Evolutionary conservation across 2,329 filamentous ascomycete genomes (phyloP).

Genomic region (Macrophomina phaseolina): DNA sequence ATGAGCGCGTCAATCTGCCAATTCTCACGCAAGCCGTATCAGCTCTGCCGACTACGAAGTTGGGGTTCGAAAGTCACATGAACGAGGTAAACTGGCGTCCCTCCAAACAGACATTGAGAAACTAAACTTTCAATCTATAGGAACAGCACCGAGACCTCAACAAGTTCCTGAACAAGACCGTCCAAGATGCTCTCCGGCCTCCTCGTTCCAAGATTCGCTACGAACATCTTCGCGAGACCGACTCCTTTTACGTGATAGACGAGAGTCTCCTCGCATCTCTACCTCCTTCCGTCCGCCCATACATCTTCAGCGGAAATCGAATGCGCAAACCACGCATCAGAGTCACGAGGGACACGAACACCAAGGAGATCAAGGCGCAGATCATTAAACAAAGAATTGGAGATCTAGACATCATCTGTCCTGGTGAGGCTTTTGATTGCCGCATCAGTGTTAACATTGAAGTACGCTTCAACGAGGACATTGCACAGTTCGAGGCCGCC

Average conservation of each 20-base stretch:
- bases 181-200: slow-evolving; percentile 56
- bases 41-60: slow-evolving; percentile 49
- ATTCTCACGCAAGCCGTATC: slow-evolving; percentile 68
- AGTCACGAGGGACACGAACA: slow-evolving; percentile 78
- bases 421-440: slow-evolving; percentile 80
- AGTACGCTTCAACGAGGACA: slow-evolving; percentile 72
- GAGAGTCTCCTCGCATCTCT: slow-evolving; percentile 9
- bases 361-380: slow-evolving; percentile 71
- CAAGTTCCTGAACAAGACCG: slow-evolving; percentile 76
- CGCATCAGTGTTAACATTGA: slow-evolving; percentile 94
- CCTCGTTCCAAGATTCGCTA: slow-evolving; percentile 73
- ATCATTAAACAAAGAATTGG: slow-evolving; percentile 91
- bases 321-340: slow-evolving; percentile 38
- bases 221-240: slow-evolving; percentile 79
- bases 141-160: slow-evolving; percentile 83
- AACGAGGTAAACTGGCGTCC: slow-evolving; percentile 39
- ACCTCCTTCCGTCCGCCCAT: slow-evolving; percentile 56
- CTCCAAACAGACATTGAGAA: background rate
- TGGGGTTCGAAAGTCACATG: slow-evolving; percentile 87
- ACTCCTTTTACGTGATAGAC: slow-evolving; percentile 70
- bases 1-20: slow-evolving; percentile 70
- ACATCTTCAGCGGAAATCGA: slow-evolving; percentile 26
- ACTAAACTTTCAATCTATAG: slow-evolving; percentile 49
- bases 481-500: slow-evolving; percentile 49
- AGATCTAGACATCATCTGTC: slow-evolving; percentile 87